These are phyloP conservation scores for Aspergillus novoparasiticus DNA, from an alignment of 2,329 filamentous ascomycete species.

Conservation along the genomic window DNA sequence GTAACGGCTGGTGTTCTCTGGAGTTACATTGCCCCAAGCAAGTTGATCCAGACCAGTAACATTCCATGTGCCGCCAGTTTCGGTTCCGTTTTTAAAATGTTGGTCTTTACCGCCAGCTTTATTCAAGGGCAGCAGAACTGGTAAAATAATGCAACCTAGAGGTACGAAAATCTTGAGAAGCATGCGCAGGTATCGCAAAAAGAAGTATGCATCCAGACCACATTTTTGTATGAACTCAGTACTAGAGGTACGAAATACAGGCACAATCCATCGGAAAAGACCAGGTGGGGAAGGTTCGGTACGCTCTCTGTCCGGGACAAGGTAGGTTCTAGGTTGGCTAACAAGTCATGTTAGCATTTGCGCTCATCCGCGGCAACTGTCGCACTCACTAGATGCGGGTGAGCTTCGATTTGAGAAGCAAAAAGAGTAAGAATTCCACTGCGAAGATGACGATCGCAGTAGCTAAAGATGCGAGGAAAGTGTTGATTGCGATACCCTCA, in stretches of 20 bases:
- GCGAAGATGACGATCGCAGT: conserved; percentile 66
- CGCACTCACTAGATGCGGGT: conserved; percentile 75
- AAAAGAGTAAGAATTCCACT: conserved; percentile 68
- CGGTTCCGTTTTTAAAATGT: conserved; percentile 46
- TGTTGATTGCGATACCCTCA: conserved; percentile 41
- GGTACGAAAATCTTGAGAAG: conserved; percentile 91
- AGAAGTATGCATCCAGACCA: conserved; percentile 95
- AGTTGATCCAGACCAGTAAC: conserved; percentile 76
- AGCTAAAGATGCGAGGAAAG: conserved; percentile 68
- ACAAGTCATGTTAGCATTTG: conserved; percentile 1
- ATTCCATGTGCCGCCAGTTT: conserved; percentile 44
- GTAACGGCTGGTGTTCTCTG: conserved; percentile 67
- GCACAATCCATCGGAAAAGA: conserved; percentile 56
- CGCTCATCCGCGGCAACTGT: neutral
- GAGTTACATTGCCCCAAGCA: conserved; percentile 82
- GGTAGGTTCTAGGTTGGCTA: conserved; percentile 80
- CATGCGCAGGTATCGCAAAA: conserved; percentile 83
- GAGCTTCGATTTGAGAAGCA: conserved; percentile 75
- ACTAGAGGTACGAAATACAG: conserved; percentile 68
- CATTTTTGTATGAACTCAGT: conserved; percentile 93
- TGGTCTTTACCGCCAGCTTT: conserved; percentile 69
- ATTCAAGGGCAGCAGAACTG: conserved; percentile 85
- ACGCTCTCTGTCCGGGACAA: conserved; percentile 82
- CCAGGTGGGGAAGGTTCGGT: conserved; percentile 70
- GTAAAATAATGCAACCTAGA: conserved; percentile 74